Evolutionary conservation across 2,329 filamentous ascomycete genomes (phyloP).

Genomic region (Colletotrichum costaricense): DNA sequence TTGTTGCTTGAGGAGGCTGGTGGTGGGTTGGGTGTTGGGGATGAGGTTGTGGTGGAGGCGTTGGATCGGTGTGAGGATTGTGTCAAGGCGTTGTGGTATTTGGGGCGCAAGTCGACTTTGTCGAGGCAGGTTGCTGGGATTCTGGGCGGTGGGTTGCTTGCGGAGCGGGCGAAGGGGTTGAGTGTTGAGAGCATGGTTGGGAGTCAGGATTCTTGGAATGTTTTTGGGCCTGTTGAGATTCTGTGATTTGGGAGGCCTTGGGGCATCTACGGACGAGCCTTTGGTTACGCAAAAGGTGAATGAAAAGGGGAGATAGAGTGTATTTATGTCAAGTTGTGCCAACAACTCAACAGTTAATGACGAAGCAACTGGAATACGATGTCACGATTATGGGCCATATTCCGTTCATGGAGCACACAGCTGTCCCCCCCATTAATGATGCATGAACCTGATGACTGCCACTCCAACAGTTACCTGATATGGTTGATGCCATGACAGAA

Average conservation of each 20-base stretch:
- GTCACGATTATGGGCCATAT: no score
- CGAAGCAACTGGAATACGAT: no score
- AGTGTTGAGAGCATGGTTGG: slow-evolving; percentile 77
- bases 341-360: not conserved
- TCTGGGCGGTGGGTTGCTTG: slow-evolving; percentile 78
- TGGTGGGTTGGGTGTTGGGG: no score
- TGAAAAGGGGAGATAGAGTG: not conserved
- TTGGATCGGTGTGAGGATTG: slow-evolving; percentile 56
- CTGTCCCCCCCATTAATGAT: accelerated
- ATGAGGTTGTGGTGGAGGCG: not conserved
- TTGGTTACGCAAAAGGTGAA: not conserved
- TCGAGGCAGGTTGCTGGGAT: slow-evolving; percentile 51
- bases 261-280: not conserved
- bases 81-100: slow-evolving; percentile 63
- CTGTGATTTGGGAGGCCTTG: not conserved
- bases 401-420: no score
- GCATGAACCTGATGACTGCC: no score
- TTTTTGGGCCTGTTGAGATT: not conserved
- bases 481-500: no score
- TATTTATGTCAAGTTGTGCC: not conserved
- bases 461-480: no score
- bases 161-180: slow-evolving; percentile 80
- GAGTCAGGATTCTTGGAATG: not conserved
- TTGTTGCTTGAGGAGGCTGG: slow-evolving; percentile 48
- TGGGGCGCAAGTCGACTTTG: slow-evolving; percentile 57